phyloP scores from a whole-genome alignment of 495 filamentous ascomycete species.

The Penicillium antarcticum region DNA sequence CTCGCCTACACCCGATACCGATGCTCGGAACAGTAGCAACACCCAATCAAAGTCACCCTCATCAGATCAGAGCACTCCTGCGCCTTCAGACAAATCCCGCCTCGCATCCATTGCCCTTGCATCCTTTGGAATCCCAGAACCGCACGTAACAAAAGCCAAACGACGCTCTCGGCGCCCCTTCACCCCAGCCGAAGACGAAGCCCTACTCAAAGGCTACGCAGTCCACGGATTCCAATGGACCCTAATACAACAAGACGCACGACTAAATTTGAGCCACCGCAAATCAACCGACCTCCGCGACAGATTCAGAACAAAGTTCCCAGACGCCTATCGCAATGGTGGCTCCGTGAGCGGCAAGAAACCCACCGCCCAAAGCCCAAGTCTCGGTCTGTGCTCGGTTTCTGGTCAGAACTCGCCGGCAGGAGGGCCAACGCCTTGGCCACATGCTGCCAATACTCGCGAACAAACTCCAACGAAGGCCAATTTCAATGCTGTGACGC shows the following conservation, averaged over 20 bases:
- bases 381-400: not conserved
- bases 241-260: conserved; percentile 68
- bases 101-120: conserved; percentile 23
- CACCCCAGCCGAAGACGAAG: conserved; percentile 70
- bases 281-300: conserved; percentile 79
- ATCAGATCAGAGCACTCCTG: conserved; percentile 10
- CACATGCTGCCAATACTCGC: not conserved
- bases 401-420: not conserved
- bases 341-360: conserved; percentile 40
- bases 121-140: conserved; percentile 36
- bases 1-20: conserved; percentile 14
- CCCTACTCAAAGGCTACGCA: conserved; percentile 71
- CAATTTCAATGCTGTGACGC: not conserved
- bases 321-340: conserved; percentile 63
- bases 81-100: conserved; percentile 25
- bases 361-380: conserved; percentile 8
- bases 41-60: conserved; percentile 4
- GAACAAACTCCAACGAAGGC: conserved; percentile 15
- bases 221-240: conserved; percentile 79
- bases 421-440: conserved; percentile 9
- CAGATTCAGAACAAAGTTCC: conserved; percentile 76
- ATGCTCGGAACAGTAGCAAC: conserved; percentile 1
- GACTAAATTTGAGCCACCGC: conserved; percentile 61
- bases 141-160: conserved; percentile 35
- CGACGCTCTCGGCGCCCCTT: conserved; percentile 56